Conservation (phyloP, 495 filamentous ascomycete genomes). For the Bombardia bombarda region DNA sequence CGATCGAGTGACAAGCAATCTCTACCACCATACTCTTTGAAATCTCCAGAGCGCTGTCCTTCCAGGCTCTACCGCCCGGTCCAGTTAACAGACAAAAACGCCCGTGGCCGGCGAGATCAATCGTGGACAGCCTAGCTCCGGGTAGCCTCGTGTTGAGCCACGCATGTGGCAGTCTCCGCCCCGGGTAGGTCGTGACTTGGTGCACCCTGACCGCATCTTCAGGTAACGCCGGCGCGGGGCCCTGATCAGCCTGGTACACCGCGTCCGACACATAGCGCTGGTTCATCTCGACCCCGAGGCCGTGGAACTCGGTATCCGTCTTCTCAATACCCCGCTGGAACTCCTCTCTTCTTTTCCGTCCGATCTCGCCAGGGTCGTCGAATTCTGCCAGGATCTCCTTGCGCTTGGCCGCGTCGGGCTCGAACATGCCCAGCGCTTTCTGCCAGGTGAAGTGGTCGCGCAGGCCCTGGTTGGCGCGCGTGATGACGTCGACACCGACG, state of each 20-base stretch:
- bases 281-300: constrained; percentile 33
- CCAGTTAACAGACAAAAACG: constrained; percentile 32
- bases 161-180: constrained; percentile 31
- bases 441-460: constrained; percentile 26
- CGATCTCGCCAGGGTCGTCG: constrained; percentile 18
- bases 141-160: constrained; percentile 29
- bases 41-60: constrained; percentile 16
- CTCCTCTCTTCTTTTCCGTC: constrained; percentile 10
- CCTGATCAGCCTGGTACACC: constrained; percentile 19
- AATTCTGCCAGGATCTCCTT: constrained; percentile 18
- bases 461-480: constrained; percentile 31
- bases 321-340: constrained; percentile 24
- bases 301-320: constrained; percentile 28
- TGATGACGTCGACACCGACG: constrained; percentile 29
- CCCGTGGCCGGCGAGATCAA: constrained; percentile 30
- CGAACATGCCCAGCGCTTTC: constrained; percentile 26
- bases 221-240: constrained; percentile 8
- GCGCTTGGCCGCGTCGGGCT: constrained; percentile 17
- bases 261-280: constrained; percentile 28
- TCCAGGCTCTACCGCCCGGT: constrained; percentile 26
- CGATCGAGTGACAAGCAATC: constrained; percentile 26
- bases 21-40: constrained; percentile 14
- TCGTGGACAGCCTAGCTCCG: constrained; percentile 22
- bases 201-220: constrained; percentile 13
- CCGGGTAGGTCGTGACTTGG: constrained; percentile 25